Percentiles rank a stretch among this genome's conserved stretches.
phyloP scores from a whole-genome alignment of 1,284 basidiomycete species.

The Rhodotorula sp. region DNA sequence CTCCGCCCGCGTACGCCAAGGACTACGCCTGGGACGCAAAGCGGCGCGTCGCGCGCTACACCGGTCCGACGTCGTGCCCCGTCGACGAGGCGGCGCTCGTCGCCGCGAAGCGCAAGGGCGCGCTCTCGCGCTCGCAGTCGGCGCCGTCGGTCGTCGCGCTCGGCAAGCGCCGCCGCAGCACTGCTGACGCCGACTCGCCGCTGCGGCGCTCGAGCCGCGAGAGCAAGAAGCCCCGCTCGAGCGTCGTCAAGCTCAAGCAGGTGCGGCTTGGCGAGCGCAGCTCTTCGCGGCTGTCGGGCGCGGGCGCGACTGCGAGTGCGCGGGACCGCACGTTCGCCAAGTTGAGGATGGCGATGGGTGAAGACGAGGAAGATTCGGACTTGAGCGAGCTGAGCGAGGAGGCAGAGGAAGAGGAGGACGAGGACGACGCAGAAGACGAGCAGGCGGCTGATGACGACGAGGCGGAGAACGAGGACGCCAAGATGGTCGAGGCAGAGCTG shows the following conservation, averaged over 20 bases:
- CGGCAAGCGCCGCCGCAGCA: constrained; percentile 17
- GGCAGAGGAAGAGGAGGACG: neutral
- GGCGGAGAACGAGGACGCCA: constrained; percentile 8
- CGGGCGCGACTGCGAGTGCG: neutral
- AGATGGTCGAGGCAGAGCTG: neutral
- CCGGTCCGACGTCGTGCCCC: constrained; percentile 5
- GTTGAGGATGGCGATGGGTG: constrained; percentile 2
- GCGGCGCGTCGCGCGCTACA: constrained; percentile 20
- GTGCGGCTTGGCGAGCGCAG: constrained; percentile 17
- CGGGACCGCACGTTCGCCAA: constrained; percentile 6
- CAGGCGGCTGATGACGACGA: neutral
- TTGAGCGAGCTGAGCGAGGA: constrained; percentile 14
- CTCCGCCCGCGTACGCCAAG: constrained; percentile 30
- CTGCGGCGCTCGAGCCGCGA: neutral
- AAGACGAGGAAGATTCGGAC: constrained; percentile 12
- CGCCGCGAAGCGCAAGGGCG: neutral
- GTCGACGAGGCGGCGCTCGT: neutral
- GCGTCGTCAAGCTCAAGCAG: neutral
- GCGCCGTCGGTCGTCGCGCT: constrained; percentile 1
- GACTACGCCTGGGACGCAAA: constrained; percentile 33
- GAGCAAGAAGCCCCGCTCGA: neutral
- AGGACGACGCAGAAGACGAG: neutral
- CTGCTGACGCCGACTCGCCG: constrained; percentile 1
- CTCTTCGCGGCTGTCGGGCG: constrained; percentile 5
- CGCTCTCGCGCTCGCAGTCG: constrained; percentile 1